Base-by-base conservation (phyloP, 371 early-diverging fungal genomes). In the Circinella umbellata region DNA sequence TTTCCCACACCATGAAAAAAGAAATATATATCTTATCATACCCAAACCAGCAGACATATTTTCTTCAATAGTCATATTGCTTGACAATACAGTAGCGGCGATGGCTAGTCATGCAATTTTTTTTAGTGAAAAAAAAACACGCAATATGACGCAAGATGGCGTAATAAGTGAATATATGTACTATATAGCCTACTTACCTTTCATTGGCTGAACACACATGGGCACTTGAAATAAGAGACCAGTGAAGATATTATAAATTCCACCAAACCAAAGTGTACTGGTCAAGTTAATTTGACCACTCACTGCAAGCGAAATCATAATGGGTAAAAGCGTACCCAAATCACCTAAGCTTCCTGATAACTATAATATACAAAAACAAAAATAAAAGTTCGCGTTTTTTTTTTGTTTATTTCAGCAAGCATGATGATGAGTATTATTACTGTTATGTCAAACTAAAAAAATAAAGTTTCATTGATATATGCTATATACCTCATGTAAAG, bases 121-220 rank as follows among this genome's bases (percentile, higher is more conserved):
- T 42, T 27, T 27, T 48, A 13, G 10, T 48, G 3, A 8, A 53
- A 53, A 18, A 18, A 53, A 18, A 53, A 13, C 80, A 34, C 27
- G 15, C 15, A 7, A n/a, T 1, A n/a, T 34, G 27, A 35, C 18
- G 38, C 46, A 13, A 17, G 39, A 9, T 42, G 42, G 42, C 42
- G 42, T 42, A 42, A 37, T n/a, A 42, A 42, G 6, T 9, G 42
- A 42, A 27, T 27, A 47, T 9, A 47, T 47, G 3, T 3, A 15
- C 9, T 47, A 15, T 15, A 47, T 47, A 46, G 20, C 1, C 3
- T 46, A 17, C 3, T 64, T 83, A 89, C 91, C 90, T 81, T 93
- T 93, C 94, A 93, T 93, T 35, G 94, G 94, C 71, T 93, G 93
- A 35, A 92, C 93, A 71, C 95, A 91, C 80, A 95, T 90, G 42